Evolutionary conservation across 352 stramenopile species (phyloP).

Genomic region (Plasmopara viticola): DNA sequence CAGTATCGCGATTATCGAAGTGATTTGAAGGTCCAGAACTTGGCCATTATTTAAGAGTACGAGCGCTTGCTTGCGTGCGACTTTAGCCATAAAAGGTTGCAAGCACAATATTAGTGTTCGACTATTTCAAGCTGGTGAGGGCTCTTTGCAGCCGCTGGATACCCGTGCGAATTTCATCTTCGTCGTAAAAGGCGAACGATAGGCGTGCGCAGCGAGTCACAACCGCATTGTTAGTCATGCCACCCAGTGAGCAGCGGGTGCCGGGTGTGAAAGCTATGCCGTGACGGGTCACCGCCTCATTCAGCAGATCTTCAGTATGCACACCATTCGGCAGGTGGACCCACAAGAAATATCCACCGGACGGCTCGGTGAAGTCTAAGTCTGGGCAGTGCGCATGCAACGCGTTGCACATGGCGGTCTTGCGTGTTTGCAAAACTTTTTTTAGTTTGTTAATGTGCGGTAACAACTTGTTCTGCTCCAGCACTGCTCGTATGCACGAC

Average conservation of each 20-base stretch:
- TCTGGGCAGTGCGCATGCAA: constrained; percentile 36
- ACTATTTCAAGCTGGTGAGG: constrained; percentile 12
- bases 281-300: constrained; percentile 33
- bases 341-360: constrained; percentile 84
- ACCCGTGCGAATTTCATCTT: constrained; percentile 63
- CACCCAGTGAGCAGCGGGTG: constrained; percentile 45
- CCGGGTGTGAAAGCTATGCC: constrained; percentile 78
- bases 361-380: constrained; percentile 49
- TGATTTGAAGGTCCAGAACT: no score
- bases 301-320: constrained; percentile 42
- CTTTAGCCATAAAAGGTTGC: no score
- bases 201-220: constrained; percentile 50
- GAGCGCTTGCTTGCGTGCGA: no score
- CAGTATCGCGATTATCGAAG: no score
- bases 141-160: constrained; percentile 42
- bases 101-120: no score
- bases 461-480: constrained; percentile 45
- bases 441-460: constrained; percentile 48
- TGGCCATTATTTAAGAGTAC: no score
- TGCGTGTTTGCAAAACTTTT: constrained; percentile 35
- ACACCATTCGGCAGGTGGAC: constrained; percentile 50
- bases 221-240: constrained; percentile 16
- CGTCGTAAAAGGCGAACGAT: constrained; percentile 79
- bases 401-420: constrained; percentile 39
- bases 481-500: constrained; percentile 28